These are phyloP conservation scores for Rhizopogon rudus DNA, from an alignment of 768 basidiomycete species.

Conservation along the genomic window DNA sequence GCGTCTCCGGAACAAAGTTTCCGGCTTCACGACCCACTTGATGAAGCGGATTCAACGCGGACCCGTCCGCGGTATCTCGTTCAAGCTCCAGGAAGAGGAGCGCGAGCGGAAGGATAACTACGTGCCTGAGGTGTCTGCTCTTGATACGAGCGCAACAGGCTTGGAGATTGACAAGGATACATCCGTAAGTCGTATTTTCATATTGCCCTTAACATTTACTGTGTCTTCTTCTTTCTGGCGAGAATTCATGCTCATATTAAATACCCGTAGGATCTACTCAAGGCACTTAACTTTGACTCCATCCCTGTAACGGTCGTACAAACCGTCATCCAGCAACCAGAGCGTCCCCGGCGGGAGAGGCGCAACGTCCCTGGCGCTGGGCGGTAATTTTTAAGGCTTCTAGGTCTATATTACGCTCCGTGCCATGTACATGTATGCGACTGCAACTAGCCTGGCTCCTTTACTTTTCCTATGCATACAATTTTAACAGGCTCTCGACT, in stretches of 20 bases:
- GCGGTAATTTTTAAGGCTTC: slow-evolving; percentile 28
- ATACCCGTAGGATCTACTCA: slow-evolving; percentile 69
- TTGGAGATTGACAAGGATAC: slow-evolving; percentile 91
- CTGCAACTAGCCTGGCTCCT: not conserved
- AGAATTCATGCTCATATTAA: not conserved
- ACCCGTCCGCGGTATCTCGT: slow-evolving; percentile 98
- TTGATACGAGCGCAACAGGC: slow-evolving; percentile 69
- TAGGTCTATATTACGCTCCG: slow-evolving; percentile 5
- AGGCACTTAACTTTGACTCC: slow-evolving; percentile 85
- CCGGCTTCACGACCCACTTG: slow-evolving; percentile 98
- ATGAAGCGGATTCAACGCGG: slow-evolving; percentile 99
- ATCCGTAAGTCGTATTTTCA: slow-evolving; percentile 56
- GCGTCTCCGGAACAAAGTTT: slow-evolving; percentile 98
- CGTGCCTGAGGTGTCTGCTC: slow-evolving; percentile 96
- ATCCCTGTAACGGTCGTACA: slow-evolving; percentile 69
- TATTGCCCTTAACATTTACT: not conserved
- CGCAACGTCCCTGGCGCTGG: slow-evolving; percentile 81
- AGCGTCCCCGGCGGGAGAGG: slow-evolving; percentile 73
- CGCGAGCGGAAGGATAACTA: slow-evolving; percentile 99
- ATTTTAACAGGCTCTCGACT: not conserved
- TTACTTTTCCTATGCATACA: not conserved
- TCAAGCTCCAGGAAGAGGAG: slow-evolving; percentile 99
- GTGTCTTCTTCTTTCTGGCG: not conserved
- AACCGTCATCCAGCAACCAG: slow-evolving; percentile 60
- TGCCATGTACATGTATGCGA: slow-evolving; percentile 12